Conservation (phyloP, 192 early-diverging fungal genomes). For the Coemansia sp. region DNA sequence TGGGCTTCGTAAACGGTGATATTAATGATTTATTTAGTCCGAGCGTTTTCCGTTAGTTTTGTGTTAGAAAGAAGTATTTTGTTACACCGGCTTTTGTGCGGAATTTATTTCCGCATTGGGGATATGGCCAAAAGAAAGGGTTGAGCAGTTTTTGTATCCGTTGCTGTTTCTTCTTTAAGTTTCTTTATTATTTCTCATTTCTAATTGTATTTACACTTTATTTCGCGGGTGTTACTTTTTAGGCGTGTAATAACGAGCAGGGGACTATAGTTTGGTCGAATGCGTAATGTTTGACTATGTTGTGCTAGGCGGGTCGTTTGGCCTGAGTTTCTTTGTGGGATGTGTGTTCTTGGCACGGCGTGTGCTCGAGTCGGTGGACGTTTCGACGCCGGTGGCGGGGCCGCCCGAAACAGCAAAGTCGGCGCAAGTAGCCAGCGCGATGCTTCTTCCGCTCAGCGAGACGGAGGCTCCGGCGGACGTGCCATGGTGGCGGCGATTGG, state of each 20-base stretch:
- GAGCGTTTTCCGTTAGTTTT: background rate
- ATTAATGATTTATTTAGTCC: background rate
- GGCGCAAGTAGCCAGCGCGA: slow-evolving; percentile 28
- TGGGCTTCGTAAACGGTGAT: slow-evolving; percentile 2
- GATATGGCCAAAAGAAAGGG: background rate
- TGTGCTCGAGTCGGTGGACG: slow-evolving; percentile 70
- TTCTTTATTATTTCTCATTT: slow-evolving; percentile 5
- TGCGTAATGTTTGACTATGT: slow-evolving; percentile 50
- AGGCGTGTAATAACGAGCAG: background rate
- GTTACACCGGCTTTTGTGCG: background rate
- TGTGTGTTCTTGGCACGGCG: slow-evolving; percentile 69
- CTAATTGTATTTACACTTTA: background rate
- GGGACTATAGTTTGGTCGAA: background rate
- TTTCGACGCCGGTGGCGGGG: slow-evolving; percentile 31
- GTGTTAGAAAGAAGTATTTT: background rate
- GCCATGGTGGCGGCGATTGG: slow-evolving; percentile 37
- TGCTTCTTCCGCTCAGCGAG: slow-evolving; percentile 22
- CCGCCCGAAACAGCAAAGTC: slow-evolving; percentile 39
- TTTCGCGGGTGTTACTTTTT: background rate
- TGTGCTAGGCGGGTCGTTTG: slow-evolving; percentile 62
- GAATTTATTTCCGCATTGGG: background rate
- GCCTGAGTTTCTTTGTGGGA: slow-evolving; percentile 68
- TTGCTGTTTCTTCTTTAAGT: background rate
- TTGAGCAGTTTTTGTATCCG: background rate
- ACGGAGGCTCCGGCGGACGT: background rate